These are phyloP conservation scores for Collybia sordida DNA, from an alignment of 768 basidiomycete species.

Conservation along the genomic window DNA sequence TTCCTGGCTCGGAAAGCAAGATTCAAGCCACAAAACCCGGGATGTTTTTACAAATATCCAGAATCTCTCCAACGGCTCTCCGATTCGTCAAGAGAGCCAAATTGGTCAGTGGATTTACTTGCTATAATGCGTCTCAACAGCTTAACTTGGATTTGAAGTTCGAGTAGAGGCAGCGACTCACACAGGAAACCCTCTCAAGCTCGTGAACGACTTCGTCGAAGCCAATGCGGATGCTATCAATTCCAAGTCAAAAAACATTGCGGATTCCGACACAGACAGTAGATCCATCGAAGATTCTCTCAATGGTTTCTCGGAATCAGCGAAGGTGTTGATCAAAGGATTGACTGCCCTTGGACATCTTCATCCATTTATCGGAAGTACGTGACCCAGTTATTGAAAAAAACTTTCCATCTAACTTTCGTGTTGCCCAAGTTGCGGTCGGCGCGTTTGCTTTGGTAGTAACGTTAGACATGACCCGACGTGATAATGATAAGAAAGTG, in stretches of 20 bases:
- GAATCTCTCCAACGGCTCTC: neutral
- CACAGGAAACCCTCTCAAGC: constrained; percentile 9
- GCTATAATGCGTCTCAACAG: neutral
- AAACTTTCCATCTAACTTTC: neutral
- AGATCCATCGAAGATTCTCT: constrained; percentile 28
- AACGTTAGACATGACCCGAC: constrained; percentile 44
- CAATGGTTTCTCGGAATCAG: constrained; percentile 27
- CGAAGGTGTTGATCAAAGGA: constrained; percentile 28
- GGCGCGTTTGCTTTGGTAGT: constrained; percentile 50
- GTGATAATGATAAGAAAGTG: constrained; percentile 53
- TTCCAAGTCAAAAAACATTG: constrained; percentile 13
- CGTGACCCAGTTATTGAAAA: neutral
- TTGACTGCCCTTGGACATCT: constrained; percentile 31
- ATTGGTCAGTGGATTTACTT: neutral
- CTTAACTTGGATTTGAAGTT: neutral
- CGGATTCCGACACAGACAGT: constrained; percentile 8
- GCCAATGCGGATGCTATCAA: constrained; percentile 13
- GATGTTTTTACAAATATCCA: neutral
- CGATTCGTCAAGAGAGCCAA: neutral
- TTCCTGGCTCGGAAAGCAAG: neutral
- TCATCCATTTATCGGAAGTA: constrained; percentile 38
- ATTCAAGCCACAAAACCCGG: neutral
- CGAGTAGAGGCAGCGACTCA: constrained; percentile 4
- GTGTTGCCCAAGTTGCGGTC: constrained; percentile 36
- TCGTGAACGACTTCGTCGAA: constrained; percentile 22